Evolutionary conservation across 2,329 filamentous ascomycete genomes (phyloP), one percentile per base, ranked within the genome.

Genomic region (Coleophoma cylindrospora): DNA sequence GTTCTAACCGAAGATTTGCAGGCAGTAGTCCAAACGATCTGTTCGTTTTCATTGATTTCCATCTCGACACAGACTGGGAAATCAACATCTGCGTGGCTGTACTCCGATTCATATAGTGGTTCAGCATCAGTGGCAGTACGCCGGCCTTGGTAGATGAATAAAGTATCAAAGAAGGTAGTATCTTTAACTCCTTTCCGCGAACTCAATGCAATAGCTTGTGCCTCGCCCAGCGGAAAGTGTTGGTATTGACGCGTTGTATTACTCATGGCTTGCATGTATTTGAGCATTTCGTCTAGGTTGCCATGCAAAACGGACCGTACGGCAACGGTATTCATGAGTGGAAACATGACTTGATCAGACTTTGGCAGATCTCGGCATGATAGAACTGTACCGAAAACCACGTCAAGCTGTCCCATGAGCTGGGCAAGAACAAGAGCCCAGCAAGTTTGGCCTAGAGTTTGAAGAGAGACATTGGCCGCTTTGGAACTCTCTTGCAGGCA

Each of bases 241-340:
- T 95, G 89, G 62, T 86, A 81, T 52, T 84, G 77, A n/a, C 81
- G 73, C 32, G 90, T 78, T 21, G 77, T 76, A 1, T 76, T 73
- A 66, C 88, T 79, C 53, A 80, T 85, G 2, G 84, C 78, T 61
- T 96, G 90, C 56, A 91, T 75, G 61, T 91, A 87, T 12, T 72
- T 74, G 27, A 96, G 68, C 68, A 95, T 84, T 0, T 83, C 76
- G 0, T 66, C 56, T 0, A 79, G 69, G 0, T 76, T 82, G 2
- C 89, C 89, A 58, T 94, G 87, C 2, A 96, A 65, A 3, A 91
- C 75, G 1, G 79, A 79, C 11, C 91, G 78, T 8, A 95, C 74
- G 0, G 86, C 80, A 0, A 96, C 83, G 0, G 91, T 96, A 62
- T 95, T 96, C 88, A 96, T 96, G 0, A 87, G 89, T 0, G 91